Percentiles rank a stretch among this genome's conserved stretches.
Conservation (phyloP, 176 grass and related monocot genomes). For the Cymbopogon citratus region DNA sequence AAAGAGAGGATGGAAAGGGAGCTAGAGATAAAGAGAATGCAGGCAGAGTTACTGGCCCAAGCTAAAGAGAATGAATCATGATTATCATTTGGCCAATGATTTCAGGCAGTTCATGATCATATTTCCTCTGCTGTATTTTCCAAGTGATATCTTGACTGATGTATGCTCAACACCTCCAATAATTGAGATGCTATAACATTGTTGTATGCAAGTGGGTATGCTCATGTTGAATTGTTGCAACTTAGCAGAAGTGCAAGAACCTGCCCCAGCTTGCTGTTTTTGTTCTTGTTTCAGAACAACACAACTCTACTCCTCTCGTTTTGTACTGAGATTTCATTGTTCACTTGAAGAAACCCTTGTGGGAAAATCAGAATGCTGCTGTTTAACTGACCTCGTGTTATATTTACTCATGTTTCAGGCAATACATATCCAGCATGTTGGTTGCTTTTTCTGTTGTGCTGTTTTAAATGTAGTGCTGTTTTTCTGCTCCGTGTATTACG, state of each 20-base stretch:
- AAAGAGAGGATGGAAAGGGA: constrained; percentile 56
- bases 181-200: constrained; percentile 25
- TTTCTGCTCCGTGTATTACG: not conserved
- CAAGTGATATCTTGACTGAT: constrained; percentile 34
- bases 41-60: constrained; percentile 46
- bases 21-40: constrained; percentile 56
- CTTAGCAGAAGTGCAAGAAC: constrained; percentile 5
- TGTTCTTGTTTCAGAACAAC: not conserved
- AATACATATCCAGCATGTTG: not conserved
- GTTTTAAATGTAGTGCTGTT: not conserved
- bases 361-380: not conserved
- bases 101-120: constrained; percentile 15
- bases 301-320: not conserved
- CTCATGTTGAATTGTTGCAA: constrained; percentile 7
- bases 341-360: not conserved
- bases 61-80: constrained; percentile 49
- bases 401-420: not conserved
- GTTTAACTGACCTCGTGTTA: not conserved
- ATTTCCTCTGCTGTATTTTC: constrained; percentile 23
- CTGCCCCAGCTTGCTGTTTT: not conserved
- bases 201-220: constrained; percentile 19
- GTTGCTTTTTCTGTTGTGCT: not conserved
- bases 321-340: constrained; percentile 6
- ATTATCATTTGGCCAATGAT: constrained; percentile 14
- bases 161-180: constrained; percentile 26